Evolutionary conservation across 352 stramenopile species (phyloP).

Genomic region (Globisporangium polare): DNA sequence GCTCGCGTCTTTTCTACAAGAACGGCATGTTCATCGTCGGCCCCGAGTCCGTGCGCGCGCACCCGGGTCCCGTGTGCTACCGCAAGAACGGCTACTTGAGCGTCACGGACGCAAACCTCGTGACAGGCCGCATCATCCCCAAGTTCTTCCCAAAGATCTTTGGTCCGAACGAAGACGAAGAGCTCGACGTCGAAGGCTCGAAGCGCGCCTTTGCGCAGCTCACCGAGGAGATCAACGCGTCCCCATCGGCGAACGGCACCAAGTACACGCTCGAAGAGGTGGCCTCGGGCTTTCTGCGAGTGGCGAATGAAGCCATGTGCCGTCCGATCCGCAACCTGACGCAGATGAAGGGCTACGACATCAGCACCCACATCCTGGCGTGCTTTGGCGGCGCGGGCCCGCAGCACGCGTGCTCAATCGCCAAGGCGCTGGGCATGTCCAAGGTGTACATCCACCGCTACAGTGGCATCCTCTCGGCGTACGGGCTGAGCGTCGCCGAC

Average conservation of each 20-base stretch:
- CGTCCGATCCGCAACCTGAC: conserved; percentile 99
- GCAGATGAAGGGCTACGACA: conserved; percentile 97
- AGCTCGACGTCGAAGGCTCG: conserved; percentile 94
- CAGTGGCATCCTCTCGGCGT: conserved; percentile 97
- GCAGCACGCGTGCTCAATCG: conserved; percentile 97
- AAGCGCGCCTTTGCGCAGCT: conserved; percentile 90
- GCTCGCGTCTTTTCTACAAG: conserved; percentile 95
- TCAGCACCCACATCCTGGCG: conserved; percentile 94
- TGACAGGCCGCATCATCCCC: conserved; percentile 96
- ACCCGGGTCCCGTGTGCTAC: conserved; percentile 97
- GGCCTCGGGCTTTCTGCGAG: conserved; percentile 96
- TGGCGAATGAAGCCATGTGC: conserved; percentile 99
- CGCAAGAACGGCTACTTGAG: conserved; percentile 95
- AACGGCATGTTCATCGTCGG: conserved; percentile 97
- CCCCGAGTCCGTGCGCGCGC: conserved; percentile 95
- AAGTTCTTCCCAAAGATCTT: conserved; percentile 99
- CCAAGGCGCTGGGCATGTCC: conserved; percentile 95
- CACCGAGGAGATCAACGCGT: conserved; percentile 84
- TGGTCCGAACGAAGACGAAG: conserved; percentile 95
- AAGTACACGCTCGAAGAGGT: conserved; percentile 92
- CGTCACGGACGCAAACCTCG: conserved; percentile 98
- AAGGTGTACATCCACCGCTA: conserved; percentile 98
- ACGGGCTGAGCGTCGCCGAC: conserved; percentile 96
- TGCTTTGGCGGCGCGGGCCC: conserved; percentile 98
- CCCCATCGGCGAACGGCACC: conserved; percentile 43